phyloP scores from a whole-genome alignment of 495 filamentous ascomycete species.

The Aspergillus cavernicola region DNA sequence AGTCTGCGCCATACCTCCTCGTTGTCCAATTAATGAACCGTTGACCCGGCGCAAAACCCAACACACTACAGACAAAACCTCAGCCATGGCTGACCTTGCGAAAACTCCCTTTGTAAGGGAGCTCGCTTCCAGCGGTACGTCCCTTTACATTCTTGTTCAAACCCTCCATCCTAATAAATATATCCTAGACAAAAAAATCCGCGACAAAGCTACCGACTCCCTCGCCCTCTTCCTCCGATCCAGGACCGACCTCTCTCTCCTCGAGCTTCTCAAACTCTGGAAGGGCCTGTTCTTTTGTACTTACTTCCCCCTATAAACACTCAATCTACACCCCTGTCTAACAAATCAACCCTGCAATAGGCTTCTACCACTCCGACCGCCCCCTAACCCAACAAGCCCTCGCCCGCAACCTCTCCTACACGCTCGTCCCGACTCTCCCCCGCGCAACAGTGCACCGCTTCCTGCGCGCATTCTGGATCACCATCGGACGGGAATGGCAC shows the following conservation, averaged over 20 bases:
- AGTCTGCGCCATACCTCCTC: background rate
- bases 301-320: constrained; percentile 8
- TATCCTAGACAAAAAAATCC: constrained; percentile 68
- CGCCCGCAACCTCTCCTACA: constrained; percentile 72
- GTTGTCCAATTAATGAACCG: background rate
- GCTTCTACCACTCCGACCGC: constrained; percentile 91
- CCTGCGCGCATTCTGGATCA: constrained; percentile 83
- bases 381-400: constrained; percentile 83
- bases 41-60: background rate
- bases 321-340: background rate
- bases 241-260: constrained; percentile 58
- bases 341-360: constrained; percentile 24
- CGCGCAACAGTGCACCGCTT: constrained; percentile 49
- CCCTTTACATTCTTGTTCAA: background rate
- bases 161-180: background rate
- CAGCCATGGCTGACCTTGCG: constrained; percentile 47
- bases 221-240: constrained; percentile 74
- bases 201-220: constrained; percentile 75
- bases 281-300: constrained; percentile 93
- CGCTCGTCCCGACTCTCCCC: constrained; percentile 63
- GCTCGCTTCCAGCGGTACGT: constrained; percentile 70
- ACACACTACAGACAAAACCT: constrained; percentile 1
- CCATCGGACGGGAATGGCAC: constrained; percentile 77
- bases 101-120: constrained; percentile 71
- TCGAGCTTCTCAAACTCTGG: constrained; percentile 90